Evolutionary conservation across 129 eudicot species (phyloP).

Genomic region (Smallanthus sonchifolius): DNA sequence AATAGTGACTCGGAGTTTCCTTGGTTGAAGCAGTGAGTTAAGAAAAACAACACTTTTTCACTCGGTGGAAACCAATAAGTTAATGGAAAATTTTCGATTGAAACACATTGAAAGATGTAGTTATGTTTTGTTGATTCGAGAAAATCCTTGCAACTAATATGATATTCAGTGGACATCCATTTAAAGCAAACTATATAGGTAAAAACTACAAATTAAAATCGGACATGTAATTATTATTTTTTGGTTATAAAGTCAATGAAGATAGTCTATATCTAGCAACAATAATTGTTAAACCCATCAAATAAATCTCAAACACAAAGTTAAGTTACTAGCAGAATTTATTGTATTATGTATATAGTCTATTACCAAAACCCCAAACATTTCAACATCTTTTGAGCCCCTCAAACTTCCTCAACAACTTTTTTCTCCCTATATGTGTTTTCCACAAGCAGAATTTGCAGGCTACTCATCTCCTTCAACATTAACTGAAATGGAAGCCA

Average conservation of each 20-base stretch:
- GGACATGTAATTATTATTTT: neutral
- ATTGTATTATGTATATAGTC: neutral
- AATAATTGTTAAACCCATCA: neutral
- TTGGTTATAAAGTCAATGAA: neutral
- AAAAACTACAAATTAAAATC: too few relatives aligned
- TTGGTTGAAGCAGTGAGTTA: too few relatives aligned
- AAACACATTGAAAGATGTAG: too few relatives aligned
- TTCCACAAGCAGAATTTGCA: neutral
- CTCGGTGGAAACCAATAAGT: too few relatives aligned
- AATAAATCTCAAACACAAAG: neutral
- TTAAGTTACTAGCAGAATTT: neutral
- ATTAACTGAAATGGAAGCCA: neutral
- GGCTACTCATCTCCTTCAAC: neutral
- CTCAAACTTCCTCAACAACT: neutral
- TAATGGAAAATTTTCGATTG: too few relatives aligned
- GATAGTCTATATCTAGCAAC: neutral
- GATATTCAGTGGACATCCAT: too few relatives aligned
- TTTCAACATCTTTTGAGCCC: neutral
- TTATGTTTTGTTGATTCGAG: too few relatives aligned
- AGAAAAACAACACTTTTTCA: too few relatives aligned
- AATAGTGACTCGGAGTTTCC: too few relatives aligned
- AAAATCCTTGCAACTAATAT: too few relatives aligned
- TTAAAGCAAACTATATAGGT: too few relatives aligned
- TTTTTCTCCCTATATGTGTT: neutral
- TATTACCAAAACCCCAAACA: too few relatives aligned